Conservation (phyloP, 139 green algal genomes). For the Zygnema cylindricum region DNA sequence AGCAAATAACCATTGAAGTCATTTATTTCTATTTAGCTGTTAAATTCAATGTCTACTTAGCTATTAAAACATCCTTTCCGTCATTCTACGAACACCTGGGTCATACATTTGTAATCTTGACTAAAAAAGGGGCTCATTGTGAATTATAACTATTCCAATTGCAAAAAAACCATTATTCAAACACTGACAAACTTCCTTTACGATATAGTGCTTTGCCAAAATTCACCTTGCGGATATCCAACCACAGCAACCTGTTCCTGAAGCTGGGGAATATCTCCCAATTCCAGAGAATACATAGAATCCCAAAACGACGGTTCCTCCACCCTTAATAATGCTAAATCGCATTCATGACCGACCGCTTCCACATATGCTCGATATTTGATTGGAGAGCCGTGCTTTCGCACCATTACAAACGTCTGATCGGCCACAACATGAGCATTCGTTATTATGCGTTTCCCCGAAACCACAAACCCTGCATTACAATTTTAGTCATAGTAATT, state of each 20-base stretch:
- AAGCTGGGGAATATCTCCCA: slow-evolving; percentile 67
- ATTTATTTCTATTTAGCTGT: no score
- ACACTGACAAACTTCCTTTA: no score
- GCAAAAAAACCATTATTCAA: no score
- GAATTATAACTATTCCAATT: no score
- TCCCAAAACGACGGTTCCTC: slow-evolving; percentile 64
- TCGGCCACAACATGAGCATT: slow-evolving; percentile 81
- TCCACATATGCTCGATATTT: slow-evolving; percentile 70
- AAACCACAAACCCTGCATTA: slow-evolving; percentile 72
- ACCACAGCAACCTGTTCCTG: slow-evolving; percentile 88
- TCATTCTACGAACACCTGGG: no score
- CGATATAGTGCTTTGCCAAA: no score
- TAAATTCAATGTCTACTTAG: no score
- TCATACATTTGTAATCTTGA: no score
- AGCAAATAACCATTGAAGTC: no score
- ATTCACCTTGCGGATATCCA: slow-evolving; percentile 72
- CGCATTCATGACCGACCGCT: slow-evolving; percentile 70
- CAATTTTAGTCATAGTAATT: background rate
- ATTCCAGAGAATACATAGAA: slow-evolving; percentile 73
- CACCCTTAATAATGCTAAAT: slow-evolving; percentile 57
- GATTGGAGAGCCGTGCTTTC: slow-evolving; percentile 67
- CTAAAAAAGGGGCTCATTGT: no score
- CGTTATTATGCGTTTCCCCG: slow-evolving; percentile 75
- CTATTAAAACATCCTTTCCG: no score
- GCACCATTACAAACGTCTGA: slow-evolving; percentile 76